Conservation (phyloP, 352 stramenopile species). For the Pythium pyrilobum region DNA sequence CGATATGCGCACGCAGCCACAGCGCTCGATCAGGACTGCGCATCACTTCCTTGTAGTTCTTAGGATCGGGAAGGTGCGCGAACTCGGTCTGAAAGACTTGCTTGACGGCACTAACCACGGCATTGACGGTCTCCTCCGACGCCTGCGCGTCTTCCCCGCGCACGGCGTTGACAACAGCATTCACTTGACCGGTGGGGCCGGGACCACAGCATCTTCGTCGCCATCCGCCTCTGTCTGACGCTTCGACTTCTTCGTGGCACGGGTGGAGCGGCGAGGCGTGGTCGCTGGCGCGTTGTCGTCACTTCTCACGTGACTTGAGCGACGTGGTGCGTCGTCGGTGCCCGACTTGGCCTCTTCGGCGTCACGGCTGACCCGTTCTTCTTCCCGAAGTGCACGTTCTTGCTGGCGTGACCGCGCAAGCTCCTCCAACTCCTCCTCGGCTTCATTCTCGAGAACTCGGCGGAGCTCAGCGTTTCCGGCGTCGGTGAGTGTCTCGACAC, state of each 20-base stretch:
- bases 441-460: neutral
- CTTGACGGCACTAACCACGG: neutral
- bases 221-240: neutral
- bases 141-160: neutral
- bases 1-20: neutral
- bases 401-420: neutral
- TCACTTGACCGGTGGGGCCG: neutral
- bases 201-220: neutral
- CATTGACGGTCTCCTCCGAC: neutral
- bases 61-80: neutral
- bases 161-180: neutral
- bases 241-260: neutral
- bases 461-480: slow-evolving; percentile 9
- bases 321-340: neutral
- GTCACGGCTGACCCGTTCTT: neutral
- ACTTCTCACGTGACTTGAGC: too few species aligned
- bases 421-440: slow-evolving; percentile 3
- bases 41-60: neutral
- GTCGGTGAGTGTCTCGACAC: slow-evolving; percentile 10
- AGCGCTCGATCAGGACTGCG: neutral
- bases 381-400: neutral
- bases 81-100: neutral
- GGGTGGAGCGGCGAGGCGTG: neutral
- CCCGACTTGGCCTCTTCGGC: neutral
- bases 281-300: neutral